Evolutionary conservation across 2,329 filamentous ascomycete genomes (phyloP).

Genomic region (Verticillium nubilum): DNA sequence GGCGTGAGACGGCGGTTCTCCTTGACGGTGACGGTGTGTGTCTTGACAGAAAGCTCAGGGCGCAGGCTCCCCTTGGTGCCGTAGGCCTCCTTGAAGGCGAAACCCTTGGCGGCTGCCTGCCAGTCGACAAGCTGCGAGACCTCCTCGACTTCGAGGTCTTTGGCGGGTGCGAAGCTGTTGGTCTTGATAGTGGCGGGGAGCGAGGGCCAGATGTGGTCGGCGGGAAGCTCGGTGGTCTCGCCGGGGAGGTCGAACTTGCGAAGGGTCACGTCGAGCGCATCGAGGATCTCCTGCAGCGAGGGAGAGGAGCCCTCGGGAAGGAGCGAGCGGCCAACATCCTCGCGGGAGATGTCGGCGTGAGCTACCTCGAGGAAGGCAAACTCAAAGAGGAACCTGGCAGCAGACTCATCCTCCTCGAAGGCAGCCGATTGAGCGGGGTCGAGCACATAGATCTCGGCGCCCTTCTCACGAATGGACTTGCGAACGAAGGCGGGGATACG

Average conservation of each 20-base stretch:
- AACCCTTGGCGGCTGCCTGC: conserved; percentile 78
- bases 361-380: conserved; percentile 78
- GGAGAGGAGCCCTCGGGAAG: conserved; percentile 44
- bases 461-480: conserved; percentile 65
- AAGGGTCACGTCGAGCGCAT: conserved; percentile 65
- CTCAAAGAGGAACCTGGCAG: conserved; percentile 66
- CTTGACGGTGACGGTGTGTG: conserved; percentile 81
- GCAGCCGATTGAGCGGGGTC: conserved; percentile 65
- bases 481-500: conserved; percentile 66
- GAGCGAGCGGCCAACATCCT: conserved; percentile 62
- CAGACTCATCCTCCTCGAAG: conserved; percentile 56
- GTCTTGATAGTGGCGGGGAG: conserved; percentile 62
- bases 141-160: conserved; percentile 69
- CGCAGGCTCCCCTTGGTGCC: conserved; percentile 68
- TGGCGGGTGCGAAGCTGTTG: conserved; percentile 79
- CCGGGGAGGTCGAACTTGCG: conserved; percentile 71
- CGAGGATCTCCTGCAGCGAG: conserved; percentile 50
- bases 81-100: conserved; percentile 94
- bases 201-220: conserved; percentile 44
- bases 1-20: conserved; percentile 94
- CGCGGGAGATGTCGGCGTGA: conserved; percentile 57
- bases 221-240: conserved; percentile 69
- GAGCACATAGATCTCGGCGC: conserved; percentile 66
- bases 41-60: conserved; percentile 82
- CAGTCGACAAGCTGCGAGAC: conserved; percentile 64